Percentiles rank a stretch among this genome's conserved stretches.
phyloP scores from a whole-genome alignment of 2,329 filamentous ascomycete genomes.

The Claviceps digitariae region DNA sequence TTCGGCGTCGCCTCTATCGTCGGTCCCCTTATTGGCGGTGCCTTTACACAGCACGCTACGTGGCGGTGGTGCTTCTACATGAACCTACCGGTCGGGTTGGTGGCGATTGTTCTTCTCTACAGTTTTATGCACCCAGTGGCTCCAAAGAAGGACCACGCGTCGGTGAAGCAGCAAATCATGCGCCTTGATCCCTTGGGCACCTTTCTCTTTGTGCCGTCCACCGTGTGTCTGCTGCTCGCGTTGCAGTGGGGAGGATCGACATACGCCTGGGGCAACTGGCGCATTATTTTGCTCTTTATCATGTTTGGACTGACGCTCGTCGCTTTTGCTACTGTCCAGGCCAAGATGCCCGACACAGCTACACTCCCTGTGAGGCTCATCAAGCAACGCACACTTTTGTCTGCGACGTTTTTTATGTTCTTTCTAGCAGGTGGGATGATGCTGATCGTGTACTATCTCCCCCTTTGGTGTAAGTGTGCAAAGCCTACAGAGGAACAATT shows the following conservation, averaged over 20 bases:
- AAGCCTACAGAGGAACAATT: background rate
- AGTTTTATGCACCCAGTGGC: constrained; percentile 22
- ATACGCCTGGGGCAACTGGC: constrained; percentile 34
- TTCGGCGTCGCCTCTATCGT: constrained; percentile 41
- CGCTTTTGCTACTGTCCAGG: constrained; percentile 33
- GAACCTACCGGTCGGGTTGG: constrained; percentile 31
- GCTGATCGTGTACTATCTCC: background rate
- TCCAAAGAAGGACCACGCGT: constrained; percentile 14
- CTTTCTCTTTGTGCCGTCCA: constrained; percentile 34
- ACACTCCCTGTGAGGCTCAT: constrained; percentile 34
- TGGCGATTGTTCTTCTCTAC: constrained; percentile 33
- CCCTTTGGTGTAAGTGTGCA: background rate
- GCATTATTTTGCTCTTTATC: constrained; percentile 37
- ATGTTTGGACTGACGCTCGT: constrained; percentile 31
- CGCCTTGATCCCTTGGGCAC: constrained; percentile 37
- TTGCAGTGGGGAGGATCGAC: constrained; percentile 42
- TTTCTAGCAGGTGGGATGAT: background rate
- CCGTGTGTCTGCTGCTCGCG: constrained; percentile 40
- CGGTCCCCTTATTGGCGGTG: constrained; percentile 37
- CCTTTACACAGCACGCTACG: constrained; percentile 32
- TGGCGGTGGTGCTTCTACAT: constrained; percentile 41
- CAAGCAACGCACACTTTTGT: constrained; percentile 31
- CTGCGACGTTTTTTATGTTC: constrained; percentile 17
- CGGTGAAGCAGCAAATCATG: constrained; percentile 24
- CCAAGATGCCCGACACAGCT: constrained; percentile 27